Evolutionary conservation across 2,329 filamentous ascomycete species (phyloP), one percentile per base, ranked within the genome.

Genomic region (Talaromyces albobiverticillius): DNA sequence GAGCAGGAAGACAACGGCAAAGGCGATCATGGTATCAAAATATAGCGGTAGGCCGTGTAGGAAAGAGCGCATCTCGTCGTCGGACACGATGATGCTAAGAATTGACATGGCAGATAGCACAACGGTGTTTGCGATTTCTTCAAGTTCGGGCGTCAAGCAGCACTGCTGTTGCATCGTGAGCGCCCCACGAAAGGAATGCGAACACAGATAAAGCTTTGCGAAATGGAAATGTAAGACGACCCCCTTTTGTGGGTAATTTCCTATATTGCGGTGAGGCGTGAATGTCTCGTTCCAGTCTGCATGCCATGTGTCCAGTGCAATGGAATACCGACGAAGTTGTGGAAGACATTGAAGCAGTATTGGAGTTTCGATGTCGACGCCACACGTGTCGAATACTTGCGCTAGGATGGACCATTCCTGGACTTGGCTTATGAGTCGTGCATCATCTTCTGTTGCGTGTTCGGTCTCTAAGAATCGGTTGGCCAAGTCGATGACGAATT

Each of bases 221-320:
- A 77, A 79, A 53, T 78, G 68, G 50, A 72, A 76, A 57, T 78
- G 73, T 32, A 78, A 63, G 5, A 64, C 65, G 8, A 77, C 74
- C 2, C 75, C 76, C 58, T 76, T 76, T 25, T 67, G 63, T 0
- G 76, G 76, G 57, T 76, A 79, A 16, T 71, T 68, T 7, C 72
- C 69, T 4, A 79, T 67, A 43, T 73, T 66, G 26, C 65, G 61
- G 52, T 74, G 71, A 4, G 67, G 66, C 29, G 62, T 43, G 29
- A 52, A 52, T 7, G 26, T 45, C 16, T 52, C 49, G 8, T 46
- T 46, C 49, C 49, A 52, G 22, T 46, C 49, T 14, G 49, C 49
- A n/a, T 46, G 31, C 40, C 40, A 46, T 9, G 23, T 34, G 67
- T 73, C 53, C n/a, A 46, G 23, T 18, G 32, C 51, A 20, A 53